phyloP scores from a whole-genome alignment of 306 rosid genomes.

The Pyrus betulifolia region DNA sequence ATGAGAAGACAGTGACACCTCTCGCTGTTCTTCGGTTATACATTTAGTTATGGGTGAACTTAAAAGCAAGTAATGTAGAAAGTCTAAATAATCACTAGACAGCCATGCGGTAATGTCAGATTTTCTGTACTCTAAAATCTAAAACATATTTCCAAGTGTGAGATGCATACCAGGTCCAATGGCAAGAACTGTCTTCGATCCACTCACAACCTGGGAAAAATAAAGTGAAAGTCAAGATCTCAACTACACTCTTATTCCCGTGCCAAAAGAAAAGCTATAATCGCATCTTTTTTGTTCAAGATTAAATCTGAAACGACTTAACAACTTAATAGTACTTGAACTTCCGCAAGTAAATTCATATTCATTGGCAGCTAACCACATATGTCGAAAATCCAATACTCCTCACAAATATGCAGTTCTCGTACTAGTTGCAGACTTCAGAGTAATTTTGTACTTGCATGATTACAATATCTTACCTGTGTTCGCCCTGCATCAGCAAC shows the following conservation, averaged over 20 bases:
- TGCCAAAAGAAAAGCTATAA: background rate
- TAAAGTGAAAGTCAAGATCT: background rate
- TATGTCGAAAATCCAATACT: background rate
- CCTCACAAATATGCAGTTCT: background rate
- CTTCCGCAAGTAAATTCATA: background rate
- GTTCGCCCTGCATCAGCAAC: conserved; percentile 97
- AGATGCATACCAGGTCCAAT: conserved; percentile 72
- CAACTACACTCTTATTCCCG: background rate
- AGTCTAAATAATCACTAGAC: background rate
- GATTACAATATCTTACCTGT: conserved; percentile 43
- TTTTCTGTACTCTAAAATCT: background rate
- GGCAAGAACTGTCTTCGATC: conserved; percentile 89
- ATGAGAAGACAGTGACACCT: background rate
- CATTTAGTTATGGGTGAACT: background rate
- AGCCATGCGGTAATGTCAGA: background rate
- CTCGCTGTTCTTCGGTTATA: background rate
- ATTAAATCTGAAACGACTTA: background rate
- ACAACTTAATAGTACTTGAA: background rate
- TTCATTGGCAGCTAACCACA: background rate
- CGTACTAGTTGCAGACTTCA: background rate
- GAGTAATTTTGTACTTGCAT: background rate
- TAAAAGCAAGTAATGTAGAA: background rate
- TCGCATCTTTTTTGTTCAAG: background rate
- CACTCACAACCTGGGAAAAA: conserved; percentile 58
- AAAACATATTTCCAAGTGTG: background rate